Conservation (phyloP, 2,329 filamentous ascomycete species). For the Diaporthe eres region DNA sequence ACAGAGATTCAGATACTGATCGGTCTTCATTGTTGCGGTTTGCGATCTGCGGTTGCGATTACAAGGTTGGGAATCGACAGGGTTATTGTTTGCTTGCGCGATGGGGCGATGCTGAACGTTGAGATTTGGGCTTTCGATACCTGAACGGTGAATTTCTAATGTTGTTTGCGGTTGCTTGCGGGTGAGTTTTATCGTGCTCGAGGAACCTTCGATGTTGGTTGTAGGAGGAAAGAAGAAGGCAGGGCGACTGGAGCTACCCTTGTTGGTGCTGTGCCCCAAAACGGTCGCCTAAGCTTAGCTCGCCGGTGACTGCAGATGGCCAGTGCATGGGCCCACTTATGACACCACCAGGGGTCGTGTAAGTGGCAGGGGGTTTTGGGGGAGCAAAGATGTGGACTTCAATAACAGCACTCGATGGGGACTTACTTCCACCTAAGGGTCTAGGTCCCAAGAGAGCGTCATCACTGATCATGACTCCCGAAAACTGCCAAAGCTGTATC, state of each 20-base stretch:
- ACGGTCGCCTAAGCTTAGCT: slow-evolving; percentile 17
- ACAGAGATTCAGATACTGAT: slow-evolving; percentile 64
- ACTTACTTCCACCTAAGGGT: too few relatives aligned
- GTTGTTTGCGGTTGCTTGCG: background rate
- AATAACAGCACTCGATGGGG: background rate
- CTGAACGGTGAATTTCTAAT: background rate
- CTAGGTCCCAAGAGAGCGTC: background rate
- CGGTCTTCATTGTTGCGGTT: slow-evolving; percentile 45
- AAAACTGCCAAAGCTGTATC: background rate
- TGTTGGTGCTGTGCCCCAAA: background rate
- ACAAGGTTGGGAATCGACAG: background rate
- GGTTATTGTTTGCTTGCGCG: slow-evolving; percentile 1
- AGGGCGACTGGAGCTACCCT: background rate
- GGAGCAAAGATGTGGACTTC: background rate
- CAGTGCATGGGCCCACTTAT: slow-evolving; percentile 3
- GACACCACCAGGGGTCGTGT: background rate
- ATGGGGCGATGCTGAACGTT: background rate
- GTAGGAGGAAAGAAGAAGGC: background rate
- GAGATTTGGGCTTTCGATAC: background rate
- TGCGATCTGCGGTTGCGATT: background rate
- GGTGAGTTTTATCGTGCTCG: background rate
- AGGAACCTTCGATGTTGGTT: slow-evolving; percentile 25
- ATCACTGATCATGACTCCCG: background rate
- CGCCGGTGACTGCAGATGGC: slow-evolving; percentile 29
- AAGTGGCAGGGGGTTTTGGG: slow-evolving; percentile 9